These are phyloP conservation scores for Pseudomonodictys pantanalensis DNA, from an alignment of 495 filamentous ascomycete species.

Conservation along the genomic window DNA sequence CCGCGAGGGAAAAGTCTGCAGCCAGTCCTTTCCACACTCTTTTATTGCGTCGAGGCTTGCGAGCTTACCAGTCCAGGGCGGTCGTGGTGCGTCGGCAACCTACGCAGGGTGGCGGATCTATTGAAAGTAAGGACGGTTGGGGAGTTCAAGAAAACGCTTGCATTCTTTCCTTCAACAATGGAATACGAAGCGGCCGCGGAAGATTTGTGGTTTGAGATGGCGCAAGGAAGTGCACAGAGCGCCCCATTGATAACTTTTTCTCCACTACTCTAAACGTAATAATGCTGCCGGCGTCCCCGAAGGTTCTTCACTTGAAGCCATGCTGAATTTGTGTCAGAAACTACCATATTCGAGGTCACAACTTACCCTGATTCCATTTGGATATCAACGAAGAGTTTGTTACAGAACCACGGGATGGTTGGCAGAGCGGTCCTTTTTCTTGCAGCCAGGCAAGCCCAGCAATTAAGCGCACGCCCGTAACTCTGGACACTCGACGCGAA, in stretches of 20 bases:
- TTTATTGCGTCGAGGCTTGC: slow-evolving; percentile 22
- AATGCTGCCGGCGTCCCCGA: too few relatives aligned
- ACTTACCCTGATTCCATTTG: too few relatives aligned
- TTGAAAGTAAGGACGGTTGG: slow-evolving; percentile 21
- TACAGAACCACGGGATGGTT: too few relatives aligned
- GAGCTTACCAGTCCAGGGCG: slow-evolving; percentile 4
- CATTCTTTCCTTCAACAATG: slow-evolving; percentile 15
- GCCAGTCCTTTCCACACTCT: slow-evolving; percentile 13
- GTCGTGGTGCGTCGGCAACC: slow-evolving; percentile 11
- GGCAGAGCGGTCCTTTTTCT: too few relatives aligned
- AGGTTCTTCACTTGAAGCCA: too few relatives aligned
- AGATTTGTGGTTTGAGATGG: slow-evolving; percentile 19
- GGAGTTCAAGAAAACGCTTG: slow-evolving; percentile 22
- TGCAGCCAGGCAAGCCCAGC: too few relatives aligned
- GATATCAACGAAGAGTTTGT: too few relatives aligned
- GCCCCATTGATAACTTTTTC: slow-evolving; percentile 6
- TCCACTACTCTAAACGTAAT: too few relatives aligned
- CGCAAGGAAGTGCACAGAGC: slow-evolving; percentile 4
- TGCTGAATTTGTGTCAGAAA: too few relatives aligned
- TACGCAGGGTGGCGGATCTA: slow-evolving; percentile 11
- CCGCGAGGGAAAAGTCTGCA: slow-evolving; percentile 21
- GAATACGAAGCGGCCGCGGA: slow-evolving; percentile 4
- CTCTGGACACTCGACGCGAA: too few relatives aligned
- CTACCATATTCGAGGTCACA: too few relatives aligned
- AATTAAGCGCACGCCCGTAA: too few relatives aligned